These are phyloP conservation scores for Marasmius sp. DNA, from an alignment of 1,284 basidiomycete genomes.

Conservation along the genomic window DNA sequence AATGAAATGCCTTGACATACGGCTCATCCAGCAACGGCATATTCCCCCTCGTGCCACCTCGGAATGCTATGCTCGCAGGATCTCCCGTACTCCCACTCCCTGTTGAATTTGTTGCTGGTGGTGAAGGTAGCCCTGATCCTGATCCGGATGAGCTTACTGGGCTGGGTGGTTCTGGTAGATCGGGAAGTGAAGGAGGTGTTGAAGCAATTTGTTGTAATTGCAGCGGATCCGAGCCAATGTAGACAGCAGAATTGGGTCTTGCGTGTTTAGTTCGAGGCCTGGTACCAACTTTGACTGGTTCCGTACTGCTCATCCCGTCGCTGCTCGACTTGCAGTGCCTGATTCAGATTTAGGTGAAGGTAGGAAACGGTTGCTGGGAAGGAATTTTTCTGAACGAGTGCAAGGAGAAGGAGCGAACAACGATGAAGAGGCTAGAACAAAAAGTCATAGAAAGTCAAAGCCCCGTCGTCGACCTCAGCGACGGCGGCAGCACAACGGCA, in stretches of 20 bases:
- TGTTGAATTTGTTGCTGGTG: conserved; percentile 78
- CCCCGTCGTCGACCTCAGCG: conserved; percentile 13
- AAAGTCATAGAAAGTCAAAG: conserved; percentile 2
- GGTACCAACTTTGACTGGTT: neutral
- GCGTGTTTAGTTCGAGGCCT: conserved; percentile 5
- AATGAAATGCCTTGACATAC: conserved; percentile 28
- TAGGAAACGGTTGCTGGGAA: neutral
- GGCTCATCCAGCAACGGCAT: conserved; percentile 22
- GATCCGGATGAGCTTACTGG: conserved; percentile 42
- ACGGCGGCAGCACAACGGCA: conserved; percentile 4
- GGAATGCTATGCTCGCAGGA: conserved; percentile 48
- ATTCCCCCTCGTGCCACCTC: conserved; percentile 19
- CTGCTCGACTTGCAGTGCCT: neutral
- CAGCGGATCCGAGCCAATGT: conserved; percentile 35
- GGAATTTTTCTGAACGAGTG: conserved; percentile 5
- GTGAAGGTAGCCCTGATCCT: conserved; percentile 70
- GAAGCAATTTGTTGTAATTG: conserved; percentile 21
- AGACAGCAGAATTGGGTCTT: conserved; percentile 40
- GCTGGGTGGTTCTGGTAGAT: conserved; percentile 70
- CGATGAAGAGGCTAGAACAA: neutral
- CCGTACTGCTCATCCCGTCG: neutral
- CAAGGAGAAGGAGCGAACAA: neutral
- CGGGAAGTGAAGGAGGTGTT: conserved; percentile 43
- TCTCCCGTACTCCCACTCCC: conserved; percentile 75
- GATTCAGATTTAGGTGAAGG: neutral